Base-by-base conservation (phyloP, 2,329 filamentous ascomycete genomes). In the Cladobotryum mycophilum region DNA sequence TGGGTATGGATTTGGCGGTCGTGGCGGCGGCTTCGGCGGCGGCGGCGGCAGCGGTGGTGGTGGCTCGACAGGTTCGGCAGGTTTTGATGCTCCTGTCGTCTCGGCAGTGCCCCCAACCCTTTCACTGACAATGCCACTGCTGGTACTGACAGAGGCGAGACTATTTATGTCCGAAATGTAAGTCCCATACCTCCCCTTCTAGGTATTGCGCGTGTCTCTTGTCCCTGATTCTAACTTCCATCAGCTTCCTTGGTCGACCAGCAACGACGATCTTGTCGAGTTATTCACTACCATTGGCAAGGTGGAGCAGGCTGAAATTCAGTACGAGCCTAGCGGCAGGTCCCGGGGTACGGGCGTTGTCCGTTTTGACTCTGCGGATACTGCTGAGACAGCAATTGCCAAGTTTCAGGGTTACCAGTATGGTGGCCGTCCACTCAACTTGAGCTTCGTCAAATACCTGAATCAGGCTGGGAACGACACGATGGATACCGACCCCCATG, bases 321-420 rank as follows among this genome's bases (percentile, higher is more conserved):
- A 99, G 71, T 97, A 99, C 65, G 93, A 99, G 69, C 87, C 89
- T 4, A 97, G 95, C 63, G 93, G 93, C 42, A 88, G 93, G 61
- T 99, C 93, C 53, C 87, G 90, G 57, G 93, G 93, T 57, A 93
- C 88, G 53, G 93, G 93, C 66, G 93, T 99, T n/a, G 93, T 99
- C 50, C 85, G 93, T 55, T 97, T 99, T 66, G 89, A 95, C 64
- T 81, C 73, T 48, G 73, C 82, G 14, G 84, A 91, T 8, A 95
- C 90, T 56, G 90, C 93, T 1, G 90, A 96, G 61, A 96, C 90
- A 18, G 86, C 92, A 42, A 97, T 99, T 62, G 82, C 89, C 63
- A 99, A 99, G 69, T 99, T 99, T 75, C 92, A 93, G 60, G 90
- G 90, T 51, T 99, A 99, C 67, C 89, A 96, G 68, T 99, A 99